Percentiles rank a stretch among this genome's conserved stretches.
Evolutionary conservation across 148 eudicot genomes (phyloP).

Genomic region (Vaccinium darrowii): DNA sequence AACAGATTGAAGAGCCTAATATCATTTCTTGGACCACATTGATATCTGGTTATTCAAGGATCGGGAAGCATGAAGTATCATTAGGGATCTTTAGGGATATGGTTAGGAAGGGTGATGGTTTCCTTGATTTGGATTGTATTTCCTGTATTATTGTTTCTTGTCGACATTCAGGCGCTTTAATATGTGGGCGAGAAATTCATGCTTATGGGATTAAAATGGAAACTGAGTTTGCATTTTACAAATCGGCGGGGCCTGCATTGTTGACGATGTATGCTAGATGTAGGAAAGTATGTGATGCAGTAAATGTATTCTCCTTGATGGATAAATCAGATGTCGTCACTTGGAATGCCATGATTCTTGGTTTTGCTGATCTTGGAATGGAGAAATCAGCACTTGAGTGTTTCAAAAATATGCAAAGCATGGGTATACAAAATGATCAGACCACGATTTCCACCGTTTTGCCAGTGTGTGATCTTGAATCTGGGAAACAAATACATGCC

Average conservation of each 20-base stretch:
- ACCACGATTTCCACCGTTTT: constrained; percentile 42
- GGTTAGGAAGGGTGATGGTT: constrained; percentile 24
- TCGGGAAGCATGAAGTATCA: constrained; percentile 35
- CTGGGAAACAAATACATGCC: constrained; percentile 48
- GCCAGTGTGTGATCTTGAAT: constrained; percentile 42
- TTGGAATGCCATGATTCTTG: constrained; percentile 48
- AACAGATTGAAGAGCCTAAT: constrained; percentile 42
- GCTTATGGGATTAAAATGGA: constrained; percentile 44
- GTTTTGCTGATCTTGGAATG: constrained; percentile 32
- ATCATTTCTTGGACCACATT: constrained; percentile 55
- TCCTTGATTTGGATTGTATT: constrained; percentile 45
- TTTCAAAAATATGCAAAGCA: constrained; percentile 35
- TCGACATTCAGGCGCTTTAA: constrained; percentile 31
- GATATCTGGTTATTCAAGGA: constrained; percentile 51
- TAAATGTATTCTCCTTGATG: constrained; percentile 39
- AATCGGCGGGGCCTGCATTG: constrained; percentile 50
- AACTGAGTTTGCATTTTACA: constrained; percentile 19
- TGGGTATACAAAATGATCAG: constrained; percentile 7
- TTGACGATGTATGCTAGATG: constrained; percentile 38
- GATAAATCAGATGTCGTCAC: constrained; percentile 45
- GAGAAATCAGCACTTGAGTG: constrained; percentile 30
- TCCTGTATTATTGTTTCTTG: constrained; percentile 48
- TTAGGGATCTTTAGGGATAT: constrained; percentile 41
- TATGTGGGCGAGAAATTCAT: constrained; percentile 48
- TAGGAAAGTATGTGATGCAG: constrained; percentile 26